These are phyloP conservation scores for Arxiozyma telluris DNA, from an alignment of 1,139 yeast genomes.

Conservation along the genomic window DNA sequence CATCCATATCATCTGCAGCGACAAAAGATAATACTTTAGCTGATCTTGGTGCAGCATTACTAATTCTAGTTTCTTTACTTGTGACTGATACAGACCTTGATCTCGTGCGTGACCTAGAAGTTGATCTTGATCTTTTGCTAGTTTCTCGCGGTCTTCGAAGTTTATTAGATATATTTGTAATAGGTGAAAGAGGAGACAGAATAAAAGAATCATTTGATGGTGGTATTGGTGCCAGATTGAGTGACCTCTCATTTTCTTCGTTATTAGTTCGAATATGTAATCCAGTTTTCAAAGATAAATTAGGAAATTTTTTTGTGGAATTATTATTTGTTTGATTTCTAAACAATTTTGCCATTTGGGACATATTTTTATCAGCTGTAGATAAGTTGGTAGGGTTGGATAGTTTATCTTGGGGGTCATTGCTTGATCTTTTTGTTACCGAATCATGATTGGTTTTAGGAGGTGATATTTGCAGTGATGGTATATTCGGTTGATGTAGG, in stretches of 20 bases:
- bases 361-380: slow-evolving; percentile 1
- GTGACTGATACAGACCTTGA: slow-evolving; percentile 3
- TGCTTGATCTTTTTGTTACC: background rate
- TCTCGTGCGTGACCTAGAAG: slow-evolving; percentile 5
- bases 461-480: slow-evolving; percentile 9
- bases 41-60: slow-evolving; percentile 17
- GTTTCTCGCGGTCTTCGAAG: slow-evolving; percentile 16
- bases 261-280: slow-evolving; percentile 8
- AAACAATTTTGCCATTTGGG: slow-evolving; percentile 14
- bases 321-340: slow-evolving; percentile 5
- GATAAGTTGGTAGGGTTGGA: background rate
- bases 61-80: slow-evolving; percentile 5
- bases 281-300: slow-evolving; percentile 14
- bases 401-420: background rate
- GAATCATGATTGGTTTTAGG: slow-evolving; percentile 6
- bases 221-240: slow-evolving; percentile 5
- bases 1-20: slow-evolving; percentile 29
- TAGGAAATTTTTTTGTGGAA: slow-evolving; percentile 10
- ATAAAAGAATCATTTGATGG: slow-evolving; percentile 4
- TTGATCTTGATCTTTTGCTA: slow-evolving; percentile 5
- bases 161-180: slow-evolving; percentile 5
- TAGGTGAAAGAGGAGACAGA: slow-evolving; percentile 2
- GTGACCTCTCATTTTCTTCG: background rate
- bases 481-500: slow-evolving; percentile 2
- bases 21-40: slow-evolving; percentile 23